A percentile compares a stretch with the other conserved stretches of the same genome.
Conservation (phyloP, 2,329 filamentous ascomycete species). For the Pseudocercospora vitis region DNA sequence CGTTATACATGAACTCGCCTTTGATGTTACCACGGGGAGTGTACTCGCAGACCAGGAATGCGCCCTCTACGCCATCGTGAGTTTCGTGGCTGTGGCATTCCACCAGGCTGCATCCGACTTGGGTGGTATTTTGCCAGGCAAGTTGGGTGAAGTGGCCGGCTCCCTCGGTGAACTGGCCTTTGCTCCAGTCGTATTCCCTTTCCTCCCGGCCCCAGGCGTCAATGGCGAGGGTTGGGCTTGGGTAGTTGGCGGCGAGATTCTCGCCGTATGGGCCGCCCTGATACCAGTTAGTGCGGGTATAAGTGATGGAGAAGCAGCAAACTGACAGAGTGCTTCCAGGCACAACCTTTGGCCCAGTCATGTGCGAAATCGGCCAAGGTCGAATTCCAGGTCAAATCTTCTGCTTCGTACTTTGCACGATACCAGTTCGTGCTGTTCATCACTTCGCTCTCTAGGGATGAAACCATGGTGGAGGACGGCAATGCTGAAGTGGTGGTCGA, state of each 20-base stretch:
- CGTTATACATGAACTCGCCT: constrained; percentile 39
- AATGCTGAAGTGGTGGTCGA: neutral
- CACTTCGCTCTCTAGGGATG: constrained; percentile 24
- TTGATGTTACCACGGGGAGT: constrained; percentile 40
- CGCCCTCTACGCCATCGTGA: constrained; percentile 28
- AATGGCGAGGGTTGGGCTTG: constrained; percentile 27
- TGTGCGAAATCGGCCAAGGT: constrained; percentile 34
- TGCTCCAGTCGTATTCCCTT: constrained; percentile 31
- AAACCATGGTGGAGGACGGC: constrained; percentile 14
- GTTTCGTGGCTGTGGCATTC: constrained; percentile 27
- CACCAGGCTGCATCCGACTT: constrained; percentile 33
- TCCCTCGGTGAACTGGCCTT: constrained; percentile 30
- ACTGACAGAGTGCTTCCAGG: constrained; percentile 36
- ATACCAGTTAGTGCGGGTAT: constrained; percentile 2
- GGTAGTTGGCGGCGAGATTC: constrained; percentile 35
- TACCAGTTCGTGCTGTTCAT: constrained; percentile 39
- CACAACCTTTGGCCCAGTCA: constrained; percentile 31
- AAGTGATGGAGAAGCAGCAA: neutral
- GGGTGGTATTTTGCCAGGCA: constrained; percentile 36
- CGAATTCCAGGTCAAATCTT: constrained; percentile 31
- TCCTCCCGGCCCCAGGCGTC: constrained; percentile 38
- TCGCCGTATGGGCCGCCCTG: constrained; percentile 37
- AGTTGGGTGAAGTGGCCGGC: constrained; percentile 39
- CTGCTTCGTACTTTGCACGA: constrained; percentile 29
- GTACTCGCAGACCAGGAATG: constrained; percentile 42